Evolutionary conservation across 805 yeast genomes (phyloP), one percentile per base, ranked within the genome.

Genomic region (Candida montana): DNA sequence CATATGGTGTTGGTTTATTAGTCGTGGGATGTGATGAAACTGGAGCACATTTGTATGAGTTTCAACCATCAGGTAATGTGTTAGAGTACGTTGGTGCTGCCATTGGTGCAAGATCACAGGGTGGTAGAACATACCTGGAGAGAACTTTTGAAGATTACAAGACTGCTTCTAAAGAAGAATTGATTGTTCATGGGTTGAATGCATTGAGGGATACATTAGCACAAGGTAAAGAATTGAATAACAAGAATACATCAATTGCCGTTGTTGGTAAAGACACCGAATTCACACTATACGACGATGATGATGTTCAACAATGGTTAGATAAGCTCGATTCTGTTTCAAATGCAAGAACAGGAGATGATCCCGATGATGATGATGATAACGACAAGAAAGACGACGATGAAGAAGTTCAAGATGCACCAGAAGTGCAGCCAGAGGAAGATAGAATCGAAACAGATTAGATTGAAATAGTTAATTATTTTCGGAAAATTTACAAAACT

Each of bases 81-180:
- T 71, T 89, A 55, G 98, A 93, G 64, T 85, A 90, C 60, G 78
- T 75, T 53, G 98, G 96, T 28, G 81, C 96, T 11, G 95, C 99
- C 29, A 88, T 93, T 57, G 99, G 99, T 35, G 98, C 99, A 9
- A 78, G 99, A 60, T 91, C 98, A 2, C 99, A 93, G 67, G 98
- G 98, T 38, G 97, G 96, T 13, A 80, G 95, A 68, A 93, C 99
- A 2, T 93, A 88, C 54, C 69, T 93, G 59, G 99, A 93, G 65
- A 81, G 96, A 59, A 82, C 83, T 52, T 72, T 81, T 58, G 88
- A 85, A 29, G 69, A 71, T 24, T 85, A 87, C 52, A 72, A 74
- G 41, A 68, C 79, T 7, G 68, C 75, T 11, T 68, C 74, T 30
- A 66, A 79, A 32, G 95, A 88, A 54, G 81, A 85, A 53, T 75